Percentiles rank a stretch among this genome's conserved stretches.
phyloP scores from a whole-genome alignment of 176 grass and related monocot species.

The Triticum monococcum region DNA sequence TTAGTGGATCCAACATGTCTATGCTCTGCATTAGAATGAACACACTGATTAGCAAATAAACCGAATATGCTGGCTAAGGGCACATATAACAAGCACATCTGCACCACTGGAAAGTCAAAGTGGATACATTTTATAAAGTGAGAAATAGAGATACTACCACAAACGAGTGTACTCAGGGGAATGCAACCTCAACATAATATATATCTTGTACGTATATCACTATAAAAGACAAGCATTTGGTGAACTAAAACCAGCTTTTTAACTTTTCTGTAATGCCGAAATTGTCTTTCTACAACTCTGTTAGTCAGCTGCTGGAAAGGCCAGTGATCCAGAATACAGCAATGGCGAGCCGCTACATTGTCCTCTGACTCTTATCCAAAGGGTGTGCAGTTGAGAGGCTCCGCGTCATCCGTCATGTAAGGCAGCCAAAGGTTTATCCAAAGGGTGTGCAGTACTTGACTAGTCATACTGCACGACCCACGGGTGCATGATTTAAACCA shows the following conservation, averaged over 20 bases:
- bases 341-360: not conserved
- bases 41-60: slow-evolving; percentile 17
- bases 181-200: not conserved
- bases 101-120: not conserved
- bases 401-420: not conserved
- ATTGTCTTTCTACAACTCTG: not conserved
- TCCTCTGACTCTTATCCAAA: not conserved
- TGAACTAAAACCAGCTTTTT: not conserved
- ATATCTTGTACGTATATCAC: not conserved
- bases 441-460: not conserved
- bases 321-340: not conserved
- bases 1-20: slow-evolving; percentile 99
- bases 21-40: slow-evolving; percentile 71
- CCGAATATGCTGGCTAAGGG: not conserved
- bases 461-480: not conserved
- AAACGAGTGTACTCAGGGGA: not conserved
- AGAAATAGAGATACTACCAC: not conserved
- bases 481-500: not conserved
- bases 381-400: not conserved
- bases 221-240: not conserved
- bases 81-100: not conserved
- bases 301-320: not conserved
- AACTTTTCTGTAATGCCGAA: not conserved
- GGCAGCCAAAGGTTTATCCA: not conserved
- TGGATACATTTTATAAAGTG: not conserved